Conservation (phyloP, 2,329 filamentous ascomycete species). For the Alternaria hordeiaustralica region DNA sequence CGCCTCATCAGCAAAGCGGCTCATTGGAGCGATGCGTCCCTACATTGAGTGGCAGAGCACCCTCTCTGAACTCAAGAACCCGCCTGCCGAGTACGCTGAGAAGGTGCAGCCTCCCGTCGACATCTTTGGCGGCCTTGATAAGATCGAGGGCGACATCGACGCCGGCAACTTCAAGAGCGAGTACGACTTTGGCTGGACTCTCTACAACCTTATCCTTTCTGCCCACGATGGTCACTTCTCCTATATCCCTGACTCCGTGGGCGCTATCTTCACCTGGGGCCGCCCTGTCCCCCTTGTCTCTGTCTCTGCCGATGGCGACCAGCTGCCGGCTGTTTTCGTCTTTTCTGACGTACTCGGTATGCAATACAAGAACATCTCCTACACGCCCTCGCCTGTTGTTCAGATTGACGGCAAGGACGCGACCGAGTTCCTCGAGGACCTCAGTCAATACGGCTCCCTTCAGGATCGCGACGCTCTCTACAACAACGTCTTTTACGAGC, state of each 20-base stretch:
- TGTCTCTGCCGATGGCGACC: slow-evolving; percentile 65
- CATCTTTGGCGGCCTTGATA: slow-evolving; percentile 50
- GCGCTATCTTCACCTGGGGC: slow-evolving; percentile 57
- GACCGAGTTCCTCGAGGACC: slow-evolving; percentile 56
- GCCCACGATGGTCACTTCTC: slow-evolving; percentile 71
- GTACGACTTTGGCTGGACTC: slow-evolving; percentile 56
- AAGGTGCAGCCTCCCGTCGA: slow-evolving; percentile 56
- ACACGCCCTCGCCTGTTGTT: slow-evolving; percentile 58
- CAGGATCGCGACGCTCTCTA: slow-evolving; percentile 67
- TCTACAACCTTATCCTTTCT: slow-evolving; percentile 61
- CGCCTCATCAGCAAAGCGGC: slow-evolving; percentile 45
- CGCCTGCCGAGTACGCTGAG: slow-evolving; percentile 54
- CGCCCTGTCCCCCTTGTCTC: slow-evolving; percentile 62
- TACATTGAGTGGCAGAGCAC: slow-evolving; percentile 58
- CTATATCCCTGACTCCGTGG: slow-evolving; percentile 61
- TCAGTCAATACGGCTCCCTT: slow-evolving; percentile 55
- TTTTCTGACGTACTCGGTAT: slow-evolving; percentile 55
- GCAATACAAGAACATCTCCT: slow-evolving; percentile 53
- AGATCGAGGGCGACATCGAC: slow-evolving; percentile 48
- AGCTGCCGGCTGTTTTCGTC: slow-evolving; percentile 64
- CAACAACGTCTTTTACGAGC: slow-evolving; percentile 58
- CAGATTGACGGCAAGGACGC: slow-evolving; percentile 64
- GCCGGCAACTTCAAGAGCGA: slow-evolving; percentile 48
- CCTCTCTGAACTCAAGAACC: slow-evolving; percentile 51
- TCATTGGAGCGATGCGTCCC: slow-evolving; percentile 51